Base-by-base conservation (phyloP, 1,284 basidiomycete species). In the Fistulinella cinereoalba region DNA sequence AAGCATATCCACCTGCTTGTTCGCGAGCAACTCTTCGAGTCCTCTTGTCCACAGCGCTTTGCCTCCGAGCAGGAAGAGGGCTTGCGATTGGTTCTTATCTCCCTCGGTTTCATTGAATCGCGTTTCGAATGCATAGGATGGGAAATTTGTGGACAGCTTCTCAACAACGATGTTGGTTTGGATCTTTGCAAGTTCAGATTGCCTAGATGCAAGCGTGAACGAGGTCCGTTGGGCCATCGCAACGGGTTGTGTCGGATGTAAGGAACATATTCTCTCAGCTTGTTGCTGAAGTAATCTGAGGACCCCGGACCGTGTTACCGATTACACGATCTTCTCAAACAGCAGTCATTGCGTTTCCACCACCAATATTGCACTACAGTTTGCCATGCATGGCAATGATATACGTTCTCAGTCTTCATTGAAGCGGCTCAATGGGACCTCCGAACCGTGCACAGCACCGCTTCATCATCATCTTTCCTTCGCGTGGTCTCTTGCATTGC, bases 41-140 rank as follows among this genome's bases (percentile, higher is more conserved):
- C 97, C 95, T 63, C 92, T 89, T 24, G 95, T 97, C 95, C 95
- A 98, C 15, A 98, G 72, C 1, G 88, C 84, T 67, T 95, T 93
- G 13, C 90, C 90, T 19, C 85, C 88, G n/a, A 90, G 69, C 18
- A 87, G 71, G 64, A 88, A 89, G 15, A 91, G 72, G 6, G 89
- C 85, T 54, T 88, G 83, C 0, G 81, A 85, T 66, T 94, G 86
- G 62, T 98, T 96, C 56, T 88, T 86, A 71, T 99, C 97, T 9
- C 95, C 96, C 8, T 83, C 84, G 1, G 92, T 97, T 29, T 86
- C 77, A 86, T 96, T 95, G 69, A 91, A 92, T 18, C 80, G 81
- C 37, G 94, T 83, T 22, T 74, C 71, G 67, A 95, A 92, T 33
- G 69, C 46, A 56, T 69, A 58, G 32, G 65, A 56, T 37, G 76